Evolutionary conservation across 257 asterid genomes (phyloP).

Genomic region (Anisodus acutangulus): DNA sequence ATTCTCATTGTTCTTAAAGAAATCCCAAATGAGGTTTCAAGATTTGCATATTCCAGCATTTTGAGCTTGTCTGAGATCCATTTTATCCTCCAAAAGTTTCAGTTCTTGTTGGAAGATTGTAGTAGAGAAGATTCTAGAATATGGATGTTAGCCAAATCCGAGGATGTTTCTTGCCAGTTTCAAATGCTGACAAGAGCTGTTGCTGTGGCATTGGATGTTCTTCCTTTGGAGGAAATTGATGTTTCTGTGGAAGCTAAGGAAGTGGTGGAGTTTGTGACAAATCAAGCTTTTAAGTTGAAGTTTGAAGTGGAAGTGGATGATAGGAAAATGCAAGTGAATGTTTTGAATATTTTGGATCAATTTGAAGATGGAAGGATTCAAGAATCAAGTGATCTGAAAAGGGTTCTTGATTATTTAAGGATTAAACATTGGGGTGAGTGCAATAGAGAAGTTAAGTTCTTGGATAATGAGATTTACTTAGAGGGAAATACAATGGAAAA

Average conservation of each 20-base stretch:
- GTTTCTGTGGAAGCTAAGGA: slow-evolving; percentile 53
- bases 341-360: slow-evolving; percentile 39
- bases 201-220: slow-evolving; percentile 65
- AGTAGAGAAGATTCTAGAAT: slow-evolving; percentile 59
- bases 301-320: slow-evolving; percentile 57
- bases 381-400: slow-evolving; percentile 47
- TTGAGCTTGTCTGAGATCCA: slow-evolving; percentile 77
- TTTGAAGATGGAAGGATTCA: slow-evolving; percentile 55
- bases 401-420: slow-evolving; percentile 59
- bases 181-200: slow-evolving; percentile 53
- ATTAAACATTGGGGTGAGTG: slow-evolving; percentile 70
- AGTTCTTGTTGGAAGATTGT: slow-evolving; percentile 70
- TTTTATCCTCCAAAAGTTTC: slow-evolving; percentile 71
- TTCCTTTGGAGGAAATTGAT: slow-evolving; percentile 44
- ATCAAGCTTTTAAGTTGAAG: slow-evolving; percentile 45
- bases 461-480: slow-evolving; percentile 53
- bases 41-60: slow-evolving; percentile 29
- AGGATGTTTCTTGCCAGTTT: slow-evolving; percentile 55
- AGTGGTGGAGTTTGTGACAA: slow-evolving; percentile 56
- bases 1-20: slow-evolving; percentile 68
- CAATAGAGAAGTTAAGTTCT: slow-evolving; percentile 54
- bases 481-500: slow-evolving; percentile 48
- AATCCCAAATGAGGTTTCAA: slow-evolving; percentile 35
- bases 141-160: slow-evolving; percentile 62
- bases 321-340: slow-evolving; percentile 36